These are phyloP conservation scores for Globisporangium camurandrum DNA, from an alignment of 352 stramenopile genomes.

Conservation along the genomic window DNA sequence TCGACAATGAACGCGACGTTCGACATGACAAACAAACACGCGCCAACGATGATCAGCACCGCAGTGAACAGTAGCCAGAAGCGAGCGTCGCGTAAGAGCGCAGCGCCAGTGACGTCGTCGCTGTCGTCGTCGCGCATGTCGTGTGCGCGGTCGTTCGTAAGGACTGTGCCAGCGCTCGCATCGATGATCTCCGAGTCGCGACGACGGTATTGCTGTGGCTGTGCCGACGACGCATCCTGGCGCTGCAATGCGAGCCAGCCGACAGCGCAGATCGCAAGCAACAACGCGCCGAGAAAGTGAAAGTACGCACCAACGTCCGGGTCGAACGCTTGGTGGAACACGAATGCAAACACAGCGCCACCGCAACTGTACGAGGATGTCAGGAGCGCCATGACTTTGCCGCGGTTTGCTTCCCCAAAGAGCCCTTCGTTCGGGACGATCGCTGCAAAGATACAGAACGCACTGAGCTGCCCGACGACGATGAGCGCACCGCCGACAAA, in stretches of 20 bases:
- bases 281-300: slow-evolving; percentile 52
- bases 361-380: slow-evolving; percentile 74
- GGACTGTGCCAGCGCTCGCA: slow-evolving; percentile 19
- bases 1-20: slow-evolving; percentile 85
- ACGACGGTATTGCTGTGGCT: too few species aligned
- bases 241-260: slow-evolving; percentile 42
- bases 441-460: slow-evolving; percentile 68
- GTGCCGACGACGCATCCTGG: slow-evolving; percentile 17
- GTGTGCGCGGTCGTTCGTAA: slow-evolving; percentile 13
- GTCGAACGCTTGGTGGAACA: slow-evolving; percentile 57
- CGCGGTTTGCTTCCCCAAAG: slow-evolving; percentile 58
- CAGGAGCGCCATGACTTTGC: slow-evolving; percentile 68
- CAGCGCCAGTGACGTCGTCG: slow-evolving; percentile 51
- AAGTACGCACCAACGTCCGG: slow-evolving; percentile 67
- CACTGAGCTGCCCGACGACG: slow-evolving; percentile 54
- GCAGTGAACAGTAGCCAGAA: slow-evolving; percentile 77
- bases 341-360: slow-evolving; percentile 64
- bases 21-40: slow-evolving; percentile 70
- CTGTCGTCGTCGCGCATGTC: slow-evolving; percentile 25
- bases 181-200: slow-evolving; percentile 39
- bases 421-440: slow-evolving; percentile 77
- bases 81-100: slow-evolving; percentile 39
- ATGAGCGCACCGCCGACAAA: slow-evolving; percentile 44
- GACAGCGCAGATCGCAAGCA: slow-evolving; percentile 38
- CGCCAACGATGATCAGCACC: slow-evolving; percentile 71